Percentiles rank a stretch among this genome's conserved stretches.
Conservation (phyloP, 805 yeast species). For the Yamadazyma tumulicola region DNA sequence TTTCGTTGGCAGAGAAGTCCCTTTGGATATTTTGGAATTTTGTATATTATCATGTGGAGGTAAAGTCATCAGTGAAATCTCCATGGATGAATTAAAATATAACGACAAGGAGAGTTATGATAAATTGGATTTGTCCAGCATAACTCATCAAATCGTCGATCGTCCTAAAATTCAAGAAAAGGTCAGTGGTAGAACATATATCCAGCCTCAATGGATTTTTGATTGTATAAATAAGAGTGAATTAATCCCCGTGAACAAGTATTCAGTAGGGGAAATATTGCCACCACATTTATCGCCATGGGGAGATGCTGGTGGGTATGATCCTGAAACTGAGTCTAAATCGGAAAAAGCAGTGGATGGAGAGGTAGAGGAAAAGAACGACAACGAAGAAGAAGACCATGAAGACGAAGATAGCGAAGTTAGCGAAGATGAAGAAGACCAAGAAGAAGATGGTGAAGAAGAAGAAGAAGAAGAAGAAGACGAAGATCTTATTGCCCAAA, state of each 20-base stretch:
- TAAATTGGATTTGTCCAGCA: conserved; percentile 56
- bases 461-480: conserved; percentile 88
- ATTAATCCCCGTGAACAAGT: conserved; percentile 71
- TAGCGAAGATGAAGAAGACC: conserved; percentile 44
- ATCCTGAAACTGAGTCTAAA: conserved; percentile 65
- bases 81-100: conserved; percentile 68
- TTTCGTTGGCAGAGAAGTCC: conserved; percentile 92
- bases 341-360: conserved; percentile 46
- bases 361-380: conserved; percentile 48
- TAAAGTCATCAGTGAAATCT: conserved; percentile 76
- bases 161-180: conserved; percentile 77
- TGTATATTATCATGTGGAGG: conserved; percentile 87
- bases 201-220: conserved; percentile 98
- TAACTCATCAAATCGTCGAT: conserved; percentile 94
- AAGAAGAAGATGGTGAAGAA: conserved; percentile 45
- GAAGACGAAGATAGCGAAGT: conserved; percentile 51
- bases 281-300: conserved; percentile 99
- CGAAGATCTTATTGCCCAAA: conserved; percentile 72
- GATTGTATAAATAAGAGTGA: conserved; percentile 80
- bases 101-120: conserved; percentile 42
- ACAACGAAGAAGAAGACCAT: conserved; percentile 44
- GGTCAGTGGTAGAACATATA: conserved; percentile 87
- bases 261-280: conserved; percentile 90
- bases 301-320: conserved; percentile 92
- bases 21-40: conserved; percentile 87